Evolutionary conservation across 345 rosid species (phyloP).

Genomic region (Salix caprea): DNA sequence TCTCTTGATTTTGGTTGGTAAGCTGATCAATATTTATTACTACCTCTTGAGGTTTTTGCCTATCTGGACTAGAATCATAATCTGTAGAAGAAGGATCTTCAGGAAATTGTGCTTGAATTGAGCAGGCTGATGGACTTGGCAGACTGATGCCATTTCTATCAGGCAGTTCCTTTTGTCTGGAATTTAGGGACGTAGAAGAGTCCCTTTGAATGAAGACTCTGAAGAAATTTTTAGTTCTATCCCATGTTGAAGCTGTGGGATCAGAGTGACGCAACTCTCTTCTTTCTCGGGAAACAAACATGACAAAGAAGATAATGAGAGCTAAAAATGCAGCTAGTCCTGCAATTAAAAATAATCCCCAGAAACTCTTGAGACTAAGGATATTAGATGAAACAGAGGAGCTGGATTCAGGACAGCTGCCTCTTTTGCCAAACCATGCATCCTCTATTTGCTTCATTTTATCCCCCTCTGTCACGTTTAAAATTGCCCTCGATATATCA

Average conservation of each 20-base stretch:
- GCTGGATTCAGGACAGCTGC: conserved; percentile 7
- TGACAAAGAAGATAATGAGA: not conserved
- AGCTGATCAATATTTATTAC: not conserved
- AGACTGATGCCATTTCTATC: not conserved
- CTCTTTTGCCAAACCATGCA: conserved; percentile 8
- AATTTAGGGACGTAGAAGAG: conserved; percentile 1
- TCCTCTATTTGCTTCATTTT: conserved; percentile 13
- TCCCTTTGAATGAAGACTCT: conserved; percentile 19
- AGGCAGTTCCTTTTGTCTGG: not conserved
- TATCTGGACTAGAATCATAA: not conserved
- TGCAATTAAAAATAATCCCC: conserved; percentile 23
- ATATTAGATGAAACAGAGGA: conserved; percentile 9
- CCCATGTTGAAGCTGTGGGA: conserved; percentile 1
- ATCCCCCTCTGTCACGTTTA: conserved; percentile 19
- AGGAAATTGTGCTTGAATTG: not conserved
- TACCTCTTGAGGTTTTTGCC: not conserved
- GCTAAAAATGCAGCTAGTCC: conserved; percentile 15
- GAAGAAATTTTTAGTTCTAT: not conserved
- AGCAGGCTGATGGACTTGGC: conserved; percentile 2
- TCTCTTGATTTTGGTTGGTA: not conserved
- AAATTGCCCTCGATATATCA: conserved; percentile 22
- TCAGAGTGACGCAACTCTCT: not conserved
- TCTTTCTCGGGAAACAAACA: conserved; percentile 14
- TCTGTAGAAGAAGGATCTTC: not conserved
- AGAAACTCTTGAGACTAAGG: conserved; percentile 20